Percentiles rank a stretch among this genome's conserved stretches.
phyloP scores from a whole-genome alignment of 495 filamentous ascomycete genomes.

The Hyaloscypha finlandica region DNA sequence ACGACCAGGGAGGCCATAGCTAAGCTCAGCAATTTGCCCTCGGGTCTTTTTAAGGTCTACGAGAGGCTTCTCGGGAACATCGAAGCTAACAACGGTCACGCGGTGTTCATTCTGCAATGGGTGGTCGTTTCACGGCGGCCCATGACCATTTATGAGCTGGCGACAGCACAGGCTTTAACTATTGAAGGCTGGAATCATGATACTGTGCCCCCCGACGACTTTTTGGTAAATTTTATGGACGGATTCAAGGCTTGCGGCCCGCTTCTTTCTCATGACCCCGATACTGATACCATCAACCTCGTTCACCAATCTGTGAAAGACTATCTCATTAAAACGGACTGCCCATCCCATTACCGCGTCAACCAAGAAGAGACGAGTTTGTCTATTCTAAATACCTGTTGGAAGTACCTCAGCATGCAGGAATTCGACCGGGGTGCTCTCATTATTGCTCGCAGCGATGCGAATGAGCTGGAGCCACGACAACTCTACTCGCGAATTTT shows the following conservation, averaged over 20 bases:
- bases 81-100: neutral
- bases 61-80: neutral
- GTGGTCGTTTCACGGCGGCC: neutral
- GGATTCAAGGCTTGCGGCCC: neutral
- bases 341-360: neutral
- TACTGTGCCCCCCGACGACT: neutral
- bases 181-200: neutral
- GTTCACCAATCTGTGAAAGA: conserved; percentile 3
- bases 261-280: neutral
- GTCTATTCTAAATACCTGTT: neutral
- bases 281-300: neutral
- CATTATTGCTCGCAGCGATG: too few species aligned
- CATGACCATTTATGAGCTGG: neutral
- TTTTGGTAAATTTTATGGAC: neutral
- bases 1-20: neutral
- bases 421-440: neutral
- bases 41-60: neutral
- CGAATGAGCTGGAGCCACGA: too few species aligned
- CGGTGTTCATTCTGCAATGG: neutral
- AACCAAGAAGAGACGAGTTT: neutral
- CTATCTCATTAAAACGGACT: neutral
- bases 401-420: neutral
- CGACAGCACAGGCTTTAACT: neutral
- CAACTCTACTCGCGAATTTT: neutral
- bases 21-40: neutral